Base-by-base conservation (phyloP, 805 yeast genomes). In the Ogataea sp. region DNA sequence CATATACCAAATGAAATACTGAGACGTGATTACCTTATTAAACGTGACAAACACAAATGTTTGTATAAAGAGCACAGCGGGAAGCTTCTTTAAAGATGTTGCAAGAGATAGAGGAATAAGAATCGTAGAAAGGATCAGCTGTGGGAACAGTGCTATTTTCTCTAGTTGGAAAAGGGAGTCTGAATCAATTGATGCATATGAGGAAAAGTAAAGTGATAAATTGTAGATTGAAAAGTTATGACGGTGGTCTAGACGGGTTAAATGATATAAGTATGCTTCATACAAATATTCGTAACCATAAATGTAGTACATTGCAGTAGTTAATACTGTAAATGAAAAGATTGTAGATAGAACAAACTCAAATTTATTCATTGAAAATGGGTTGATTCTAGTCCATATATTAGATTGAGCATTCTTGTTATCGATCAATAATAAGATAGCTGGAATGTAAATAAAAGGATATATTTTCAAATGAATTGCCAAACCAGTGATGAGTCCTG, bases 171-270 rank as follows among this genome's bases (percentile, higher is more conserved):
- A 32, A 10, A 43, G 32, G 15, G 36, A 27, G 8, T 34, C 20
- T n/a, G n/a, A n/a, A n/a, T n/a, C n/a, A n/a, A n/a, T n/a, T n/a
- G n/a, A n/a, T 7, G 47, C 37, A 15, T 67, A 67, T 2, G 88
- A 79, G 34, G 71, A 71, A 53, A 72, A 75, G 56, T 83, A 83
- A 31, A 93, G 64, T 18, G 80, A 64, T 11, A 86, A 64, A 56
- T 89, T 84, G 72, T 89, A 93, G 2, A 89, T 67, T 4, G 96
- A 85, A 55, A 93, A 93, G 60, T 93, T 93, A 61, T 93, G 98
- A 36, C 98, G 75, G 59, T 93, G 98, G 58, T 93, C 98, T 4
- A 86, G 60, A 43, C 98, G 68, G 8, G 75, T 67, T 32, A 90
- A 62, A 58, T 90, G 98, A 56, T 90, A 89, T 4, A 87, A 53